Percentiles rank a stretch among this genome's conserved stretches.
phyloP scores from a whole-genome alignment of 495 filamentous ascomycete species.

The Letharia lupina region DNA sequence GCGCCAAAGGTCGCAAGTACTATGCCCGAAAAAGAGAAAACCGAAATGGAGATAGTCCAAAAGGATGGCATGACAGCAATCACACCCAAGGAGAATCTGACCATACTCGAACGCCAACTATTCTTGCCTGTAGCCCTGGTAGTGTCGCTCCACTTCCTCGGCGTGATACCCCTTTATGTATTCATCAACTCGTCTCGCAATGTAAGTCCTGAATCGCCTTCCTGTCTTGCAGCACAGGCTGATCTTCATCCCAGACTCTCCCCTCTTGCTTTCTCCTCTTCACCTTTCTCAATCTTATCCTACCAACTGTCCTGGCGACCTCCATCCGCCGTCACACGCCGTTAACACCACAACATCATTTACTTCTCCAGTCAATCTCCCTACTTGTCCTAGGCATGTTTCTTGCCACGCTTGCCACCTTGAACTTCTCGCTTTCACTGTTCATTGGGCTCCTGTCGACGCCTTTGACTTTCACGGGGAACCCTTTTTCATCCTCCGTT shows the following conservation, averaged over 20 bases:
- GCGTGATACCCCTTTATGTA: constrained; percentile 75
- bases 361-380: constrained; percentile 81
- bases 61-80: constrained; percentile 30
- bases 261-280: constrained; percentile 45
- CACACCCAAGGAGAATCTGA: constrained; percentile 28
- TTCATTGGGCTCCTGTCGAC: constrained; percentile 69
- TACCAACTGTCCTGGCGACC: constrained; percentile 51
- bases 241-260: constrained; percentile 7
- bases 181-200: constrained; percentile 66
- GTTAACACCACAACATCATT: constrained; percentile 60
- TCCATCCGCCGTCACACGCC: constrained; percentile 39
- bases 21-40: constrained; percentile 24
- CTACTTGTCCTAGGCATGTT: constrained; percentile 84
- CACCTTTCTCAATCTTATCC: constrained; percentile 46
- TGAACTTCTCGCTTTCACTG: constrained; percentile 91
- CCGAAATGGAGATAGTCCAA: constrained; percentile 28
- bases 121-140: constrained; percentile 73
- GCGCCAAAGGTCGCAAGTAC: constrained; percentile 24
- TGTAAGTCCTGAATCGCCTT: constrained; percentile 39
- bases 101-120: constrained; percentile 56
- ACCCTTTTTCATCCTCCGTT: constrained; percentile 23
- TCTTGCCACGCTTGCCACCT: constrained; percentile 84
- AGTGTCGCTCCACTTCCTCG: constrained; percentile 60
- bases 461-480: constrained; percentile 63
- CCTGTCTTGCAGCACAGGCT: not conserved